Base-by-base conservation (phyloP, 2,329 filamentous ascomycete genomes). In the Microdochium nivale region DNA sequence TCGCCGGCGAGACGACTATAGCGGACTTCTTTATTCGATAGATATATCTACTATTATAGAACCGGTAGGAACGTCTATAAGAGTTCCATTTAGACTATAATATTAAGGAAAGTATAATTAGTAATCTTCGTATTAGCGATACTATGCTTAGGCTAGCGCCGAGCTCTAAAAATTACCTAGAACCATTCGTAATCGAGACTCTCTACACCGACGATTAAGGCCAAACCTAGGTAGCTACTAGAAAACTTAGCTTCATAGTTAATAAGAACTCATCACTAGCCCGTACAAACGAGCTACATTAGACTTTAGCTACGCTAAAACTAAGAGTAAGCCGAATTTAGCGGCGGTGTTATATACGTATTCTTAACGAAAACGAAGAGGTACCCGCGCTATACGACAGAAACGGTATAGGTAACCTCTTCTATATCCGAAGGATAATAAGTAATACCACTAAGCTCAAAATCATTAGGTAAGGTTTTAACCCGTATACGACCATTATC, bases 11-110 rank as follows among this genome's bases (percentile, higher is more conserved):
- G 0, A 62, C 69, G 1, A 72, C 70, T 0, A 60, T 59, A 0
- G 68, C 70, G 2, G 77, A 82, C 7, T 80, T 84, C 47, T 88
- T 92, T 54, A 77, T 91, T 2, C 78, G 88, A 0, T 85, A 89
- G 57, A 85, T 80, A 0, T 92, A 88, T 57, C 61, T 81, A 1
- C 74, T 76, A 1, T 67, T 74, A 1, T 74, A 85, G 1, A 77
- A 79, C 2, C 76, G 78, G 16, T 91, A 88, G 71, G 67, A 81
- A 0, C 80, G 79, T 0, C 65, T 90, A 0, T 64, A 74, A 9
- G 54, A 74, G 3, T 58, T 66, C 0, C 81, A 91, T 57, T 71
- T 84, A 30, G 56, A 47, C 2, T 89, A 86, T 16, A 47, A 13
- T 57, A 53, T 81, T 21, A 13, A 23, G 13, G 40, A 44, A 13